Percentiles rank a stretch among this genome's conserved stretches.
phyloP scores from a whole-genome alignment of 106 monocot genomes.

The Acorus calamus region DNA sequence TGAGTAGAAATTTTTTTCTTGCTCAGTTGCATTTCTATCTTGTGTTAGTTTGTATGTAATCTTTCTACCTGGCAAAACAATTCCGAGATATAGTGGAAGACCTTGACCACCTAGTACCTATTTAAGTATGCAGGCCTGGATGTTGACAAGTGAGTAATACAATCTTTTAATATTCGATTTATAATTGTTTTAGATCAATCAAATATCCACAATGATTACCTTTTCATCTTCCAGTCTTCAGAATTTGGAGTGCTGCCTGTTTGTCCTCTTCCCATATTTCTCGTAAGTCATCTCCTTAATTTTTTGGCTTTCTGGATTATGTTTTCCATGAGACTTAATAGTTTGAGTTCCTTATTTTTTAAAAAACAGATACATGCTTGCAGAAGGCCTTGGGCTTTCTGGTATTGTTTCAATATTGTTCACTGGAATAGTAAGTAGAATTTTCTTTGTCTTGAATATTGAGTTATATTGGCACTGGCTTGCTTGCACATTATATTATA shows the following conservation, averaged over 20 bases:
- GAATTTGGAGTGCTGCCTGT: slow-evolving; percentile 92
- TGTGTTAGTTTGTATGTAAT: background rate
- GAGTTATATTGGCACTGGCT: too few relatives aligned
- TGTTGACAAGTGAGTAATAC: slow-evolving; percentile 76
- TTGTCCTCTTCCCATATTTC: slow-evolving; percentile 99
- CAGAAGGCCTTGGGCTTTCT: slow-evolving; percentile 90
- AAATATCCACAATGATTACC: background rate
- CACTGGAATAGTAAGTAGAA: slow-evolving; percentile 87
- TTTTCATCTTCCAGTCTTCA: slow-evolving; percentile 55
- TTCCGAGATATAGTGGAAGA: slow-evolving; percentile 6
- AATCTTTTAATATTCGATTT: background rate
- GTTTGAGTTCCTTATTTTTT: background rate
- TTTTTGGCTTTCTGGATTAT: slow-evolving; percentile 11
- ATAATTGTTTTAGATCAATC: too few relatives aligned
- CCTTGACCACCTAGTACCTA: slow-evolving; percentile 79
- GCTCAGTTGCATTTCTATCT: background rate
- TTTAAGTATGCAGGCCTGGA: slow-evolving; percentile 97
- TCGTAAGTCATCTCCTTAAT: slow-evolving; percentile 52
- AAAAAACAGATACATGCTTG: slow-evolving; percentile 85
- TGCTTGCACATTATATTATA: too few relatives aligned
- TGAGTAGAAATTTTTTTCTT: background rate
- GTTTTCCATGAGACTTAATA: background rate
- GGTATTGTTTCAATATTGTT: slow-evolving; percentile 99
- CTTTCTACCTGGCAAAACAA: too few relatives aligned
- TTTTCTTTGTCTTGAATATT: background rate